These are phyloP conservation scores for Moricandia moricandioides DNA, from an alignment of 345 rosid genomes.

Conservation along the genomic window DNA sequence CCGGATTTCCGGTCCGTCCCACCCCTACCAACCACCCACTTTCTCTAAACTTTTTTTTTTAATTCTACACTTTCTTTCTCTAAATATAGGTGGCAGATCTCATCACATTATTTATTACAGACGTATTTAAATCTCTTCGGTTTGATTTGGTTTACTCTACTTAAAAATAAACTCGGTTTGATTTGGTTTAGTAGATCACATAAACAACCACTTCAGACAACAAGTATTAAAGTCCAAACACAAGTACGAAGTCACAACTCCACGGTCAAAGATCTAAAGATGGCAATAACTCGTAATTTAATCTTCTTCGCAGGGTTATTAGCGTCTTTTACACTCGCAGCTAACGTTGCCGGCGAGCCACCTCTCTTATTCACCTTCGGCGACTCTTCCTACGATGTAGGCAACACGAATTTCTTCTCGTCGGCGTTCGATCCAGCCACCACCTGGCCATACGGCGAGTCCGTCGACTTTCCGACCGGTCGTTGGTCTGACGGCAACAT, in stretches of 20 bases:
- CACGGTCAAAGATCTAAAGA: background rate
- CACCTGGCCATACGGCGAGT: constrained; percentile 38
- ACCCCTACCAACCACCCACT: background rate
- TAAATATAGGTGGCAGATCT: background rate
- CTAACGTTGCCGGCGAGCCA: constrained; percentile 26
- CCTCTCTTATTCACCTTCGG: constrained; percentile 37
- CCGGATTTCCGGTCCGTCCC: too few species aligned
- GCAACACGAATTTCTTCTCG: constrained; percentile 36
- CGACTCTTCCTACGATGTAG: constrained; percentile 41
- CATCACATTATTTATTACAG: background rate
- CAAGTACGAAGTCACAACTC: background rate
- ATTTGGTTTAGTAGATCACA: background rate
- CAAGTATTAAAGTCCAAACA: background rate
- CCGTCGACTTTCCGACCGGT: constrained; percentile 31
- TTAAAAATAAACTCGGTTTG: too few species aligned
- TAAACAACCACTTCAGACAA: background rate
- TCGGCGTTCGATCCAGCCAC: constrained; percentile 31
- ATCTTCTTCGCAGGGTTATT: constrained; percentile 15
- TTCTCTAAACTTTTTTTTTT: too few species aligned
- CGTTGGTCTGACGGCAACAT: constrained; percentile 38
- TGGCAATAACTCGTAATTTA: constrained; percentile 10
- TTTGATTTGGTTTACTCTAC: background rate
- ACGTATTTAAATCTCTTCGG: background rate
- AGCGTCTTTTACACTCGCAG: constrained; percentile 4
- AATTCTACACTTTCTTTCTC: too few species aligned